Evolutionary conservation across 768 basidiomycete species (phyloP).

Genomic region (Trametopsis cervina): DNA sequence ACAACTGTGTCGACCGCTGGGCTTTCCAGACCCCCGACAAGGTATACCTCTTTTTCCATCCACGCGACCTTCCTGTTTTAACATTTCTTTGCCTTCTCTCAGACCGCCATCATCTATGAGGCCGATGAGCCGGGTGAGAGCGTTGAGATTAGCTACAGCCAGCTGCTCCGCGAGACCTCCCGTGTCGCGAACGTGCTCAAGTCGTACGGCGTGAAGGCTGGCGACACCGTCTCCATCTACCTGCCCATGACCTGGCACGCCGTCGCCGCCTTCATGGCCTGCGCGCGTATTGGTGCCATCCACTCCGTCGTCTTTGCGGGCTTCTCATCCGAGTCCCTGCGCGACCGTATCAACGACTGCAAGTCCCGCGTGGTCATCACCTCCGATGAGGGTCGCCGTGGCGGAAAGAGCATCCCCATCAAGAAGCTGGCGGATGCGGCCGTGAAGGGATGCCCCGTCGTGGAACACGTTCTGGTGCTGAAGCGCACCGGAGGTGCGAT

Average conservation of each 20-base stretch:
- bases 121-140: slow-evolving; percentile 90
- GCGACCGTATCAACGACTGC: slow-evolving; percentile 93
- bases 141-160: slow-evolving; percentile 65
- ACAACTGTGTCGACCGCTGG: slow-evolving; percentile 98
- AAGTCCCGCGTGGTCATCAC: slow-evolving; percentile 89
- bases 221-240: slow-evolving; percentile 88
- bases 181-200: slow-evolving; percentile 89
- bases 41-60: slow-evolving; percentile 28
- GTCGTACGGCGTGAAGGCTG: slow-evolving; percentile 84
- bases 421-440: slow-evolving; percentile 93
- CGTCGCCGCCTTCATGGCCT: slow-evolving; percentile 94
- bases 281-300: slow-evolving; percentile 93
- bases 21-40: slow-evolving; percentile 85
- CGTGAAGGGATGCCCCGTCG: slow-evolving; percentile 71
- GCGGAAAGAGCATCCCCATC: slow-evolving; percentile 91
- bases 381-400: slow-evolving; percentile 88
- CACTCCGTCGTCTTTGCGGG: slow-evolving; percentile 98
- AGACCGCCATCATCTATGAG: slow-evolving; percentile 97
- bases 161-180: slow-evolving; percentile 88
- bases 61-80: neutral
- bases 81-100: slow-evolving; percentile 2
- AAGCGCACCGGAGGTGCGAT: slow-evolving; percentile 81
- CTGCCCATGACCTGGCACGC: slow-evolving; percentile 95
- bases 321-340: slow-evolving; percentile 89
- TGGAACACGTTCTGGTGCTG: slow-evolving; percentile 89